Conservation (phyloP, 306 rosid species). For the Elaeagnus macrophylla region DNA sequence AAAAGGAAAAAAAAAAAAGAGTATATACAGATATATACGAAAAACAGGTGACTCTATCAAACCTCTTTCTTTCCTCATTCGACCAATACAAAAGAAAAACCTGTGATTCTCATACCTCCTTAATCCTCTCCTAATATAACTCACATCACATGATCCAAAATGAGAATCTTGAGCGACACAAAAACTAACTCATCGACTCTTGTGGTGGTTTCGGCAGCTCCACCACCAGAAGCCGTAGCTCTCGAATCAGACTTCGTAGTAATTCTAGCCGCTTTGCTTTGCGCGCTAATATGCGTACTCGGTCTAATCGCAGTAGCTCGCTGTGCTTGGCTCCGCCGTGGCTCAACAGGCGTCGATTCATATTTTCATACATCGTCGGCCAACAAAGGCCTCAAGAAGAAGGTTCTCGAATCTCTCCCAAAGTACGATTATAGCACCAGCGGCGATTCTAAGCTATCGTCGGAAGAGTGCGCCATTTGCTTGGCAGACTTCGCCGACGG, state of each 20-base stretch:
- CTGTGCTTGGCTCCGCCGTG: slow-evolving; percentile 75
- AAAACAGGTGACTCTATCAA: too few species aligned
- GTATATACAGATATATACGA: too few species aligned
- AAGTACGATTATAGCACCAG: background rate
- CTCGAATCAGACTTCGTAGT: slow-evolving; percentile 69
- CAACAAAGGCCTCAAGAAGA: slow-evolving; percentile 1
- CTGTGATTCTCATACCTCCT: too few species aligned
- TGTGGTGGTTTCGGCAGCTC: slow-evolving; percentile 19
- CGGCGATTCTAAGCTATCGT: slow-evolving; percentile 6
- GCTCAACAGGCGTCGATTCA: slow-evolving; percentile 12
- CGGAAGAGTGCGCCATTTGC: slow-evolving; percentile 25
- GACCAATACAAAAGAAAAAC: too few species aligned
- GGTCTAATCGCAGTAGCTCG: slow-evolving; percentile 72
- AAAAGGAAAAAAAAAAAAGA: too few species aligned
- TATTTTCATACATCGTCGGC: background rate
- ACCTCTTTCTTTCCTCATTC: too few species aligned
- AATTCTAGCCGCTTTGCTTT: slow-evolving; percentile 58
- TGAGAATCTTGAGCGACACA: slow-evolving; percentile 4
- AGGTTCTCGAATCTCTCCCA: slow-evolving; percentile 6
- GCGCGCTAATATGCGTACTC: slow-evolving; percentile 70
- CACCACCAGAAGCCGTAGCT: slow-evolving; percentile 50
- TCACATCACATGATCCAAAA: too few species aligned
- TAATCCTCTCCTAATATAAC: too few species aligned
- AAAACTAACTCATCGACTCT: slow-evolving; percentile 7
- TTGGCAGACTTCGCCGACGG: slow-evolving; percentile 23